Percentiles rank a stretch among this genome's conserved stretches.
Conservation (phyloP, 768 basidiomycete genomes). For the Clitopilus passeckerianus region DNA sequence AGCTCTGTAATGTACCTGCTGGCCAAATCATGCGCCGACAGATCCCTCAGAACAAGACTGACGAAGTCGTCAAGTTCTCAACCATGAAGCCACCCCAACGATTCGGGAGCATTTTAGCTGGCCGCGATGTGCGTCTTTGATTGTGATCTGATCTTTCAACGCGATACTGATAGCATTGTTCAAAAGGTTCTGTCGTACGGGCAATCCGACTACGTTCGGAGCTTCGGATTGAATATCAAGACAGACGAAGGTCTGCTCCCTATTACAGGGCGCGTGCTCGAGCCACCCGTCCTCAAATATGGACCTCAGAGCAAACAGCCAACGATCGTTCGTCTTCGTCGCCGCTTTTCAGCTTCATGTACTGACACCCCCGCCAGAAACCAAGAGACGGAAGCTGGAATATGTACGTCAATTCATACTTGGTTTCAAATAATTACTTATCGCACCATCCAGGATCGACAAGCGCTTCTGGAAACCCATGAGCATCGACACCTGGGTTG, state of each 20-base stretch:
- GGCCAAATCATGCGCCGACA: constrained; percentile 68
- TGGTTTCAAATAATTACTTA: constrained; percentile 28
- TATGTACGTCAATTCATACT: constrained; percentile 40
- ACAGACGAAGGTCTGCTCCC: constrained; percentile 39
- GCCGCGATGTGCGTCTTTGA: constrained; percentile 36
- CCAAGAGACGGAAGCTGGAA: constrained; percentile 76
- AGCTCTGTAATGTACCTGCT: constrained; percentile 47
- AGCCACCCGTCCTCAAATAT: constrained; percentile 62
- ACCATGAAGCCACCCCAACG: constrained; percentile 54
- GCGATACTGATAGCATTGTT: neutral
- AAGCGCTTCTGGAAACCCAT: constrained; percentile 58
- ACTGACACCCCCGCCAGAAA: constrained; percentile 26
- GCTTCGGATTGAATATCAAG: constrained; percentile 64
- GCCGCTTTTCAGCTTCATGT: neutral
- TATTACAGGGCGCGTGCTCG: constrained; percentile 52
- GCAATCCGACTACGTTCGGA: constrained; percentile 65
- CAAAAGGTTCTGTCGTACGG: constrained; percentile 55
- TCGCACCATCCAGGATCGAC: constrained; percentile 53
- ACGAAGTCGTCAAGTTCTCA: constrained; percentile 54
- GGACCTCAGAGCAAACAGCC: constrained; percentile 47
- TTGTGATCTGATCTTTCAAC: neutral
- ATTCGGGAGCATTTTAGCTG: constrained; percentile 43
- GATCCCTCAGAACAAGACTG: constrained; percentile 56
- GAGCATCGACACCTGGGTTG: constrained; percentile 52
- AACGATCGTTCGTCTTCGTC: constrained; percentile 36